These are phyloP conservation scores for Stenocarpella maydis DNA, from an alignment of 2,329 filamentous ascomycete species.

Conservation along the genomic window DNA sequence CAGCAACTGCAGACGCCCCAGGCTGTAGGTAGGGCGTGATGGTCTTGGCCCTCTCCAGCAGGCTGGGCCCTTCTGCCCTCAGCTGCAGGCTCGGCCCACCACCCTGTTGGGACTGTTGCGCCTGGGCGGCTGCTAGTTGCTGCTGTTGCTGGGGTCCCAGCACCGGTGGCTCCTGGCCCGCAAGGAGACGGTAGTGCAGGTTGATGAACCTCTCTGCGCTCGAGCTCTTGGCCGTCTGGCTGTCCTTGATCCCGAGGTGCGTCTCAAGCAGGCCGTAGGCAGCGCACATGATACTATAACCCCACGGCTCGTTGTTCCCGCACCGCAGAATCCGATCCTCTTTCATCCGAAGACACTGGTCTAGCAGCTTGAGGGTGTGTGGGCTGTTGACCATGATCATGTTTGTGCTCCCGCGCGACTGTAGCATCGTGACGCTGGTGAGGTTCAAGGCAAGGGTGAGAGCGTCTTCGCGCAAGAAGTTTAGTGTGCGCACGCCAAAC, in stretches of 20 bases:
- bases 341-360: constrained; percentile 68
- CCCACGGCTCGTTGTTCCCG: constrained; percentile 71
- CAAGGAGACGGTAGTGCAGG: constrained; percentile 64
- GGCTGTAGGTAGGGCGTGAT: constrained; percentile 34
- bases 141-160: constrained; percentile 43
- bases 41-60: constrained; percentile 33
- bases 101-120: constrained; percentile 26
- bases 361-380: constrained; percentile 67
- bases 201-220: constrained; percentile 67
- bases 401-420: constrained; percentile 65
- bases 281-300: constrained; percentile 70
- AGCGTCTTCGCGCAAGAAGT: constrained; percentile 67
- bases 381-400: constrained; percentile 70
- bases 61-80: constrained; percentile 29
- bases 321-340: constrained; percentile 68
- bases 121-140: constrained; percentile 38
- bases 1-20: background rate
- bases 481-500: constrained; percentile 65
- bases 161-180: constrained; percentile 59
- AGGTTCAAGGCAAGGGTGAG: constrained; percentile 68
- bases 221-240: constrained; percentile 64
- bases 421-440: constrained; percentile 67
- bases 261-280: constrained; percentile 66
- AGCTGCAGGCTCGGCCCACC: constrained; percentile 18
- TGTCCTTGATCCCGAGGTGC: constrained; percentile 64